Conservation (phyloP, 352 stramenopile species). For the Globisporangium orthogonon region DNA sequence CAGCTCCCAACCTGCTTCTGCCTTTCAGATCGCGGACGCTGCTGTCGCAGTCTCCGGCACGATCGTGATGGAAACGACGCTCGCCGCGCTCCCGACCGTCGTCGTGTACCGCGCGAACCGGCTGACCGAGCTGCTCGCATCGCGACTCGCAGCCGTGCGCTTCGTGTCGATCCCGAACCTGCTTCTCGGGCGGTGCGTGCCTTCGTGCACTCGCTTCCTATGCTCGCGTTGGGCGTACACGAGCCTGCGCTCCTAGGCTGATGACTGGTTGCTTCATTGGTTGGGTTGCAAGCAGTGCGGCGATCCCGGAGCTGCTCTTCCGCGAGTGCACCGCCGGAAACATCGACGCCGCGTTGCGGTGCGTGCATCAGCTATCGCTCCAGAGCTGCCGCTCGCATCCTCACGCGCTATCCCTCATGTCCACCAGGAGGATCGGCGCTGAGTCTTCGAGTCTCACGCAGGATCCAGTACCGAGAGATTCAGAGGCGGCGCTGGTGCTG, state of each 20-base stretch:
- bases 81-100: conserved; percentile 48
- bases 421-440: conserved; percentile 11
- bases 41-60: conserved; percentile 67
- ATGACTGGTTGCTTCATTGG: not conserved
- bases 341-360: conserved; percentile 27
- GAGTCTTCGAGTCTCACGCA: not conserved
- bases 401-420: not conserved
- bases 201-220: not conserved
- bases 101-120: conserved; percentile 68
- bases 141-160: conserved; percentile 42
- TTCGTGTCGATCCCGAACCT: conserved; percentile 79
- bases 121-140: conserved; percentile 49
- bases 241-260: not conserved
- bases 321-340: conserved; percentile 36
- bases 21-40: conserved; percentile 26
- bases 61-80: conserved; percentile 55
- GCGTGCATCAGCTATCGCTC: not conserved
- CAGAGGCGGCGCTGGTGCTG: not conserved
- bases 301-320: conserved; percentile 71
- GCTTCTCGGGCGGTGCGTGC: conserved; percentile 38
- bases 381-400: not conserved
- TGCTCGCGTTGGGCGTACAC: not conserved
- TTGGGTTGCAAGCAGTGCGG: conserved; percentile 8
- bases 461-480: not conserved
- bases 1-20: not conserved